phyloP scores from a whole-genome alignment of 179 eudicot genomes.

The Gypsophila paniculata region DNA sequence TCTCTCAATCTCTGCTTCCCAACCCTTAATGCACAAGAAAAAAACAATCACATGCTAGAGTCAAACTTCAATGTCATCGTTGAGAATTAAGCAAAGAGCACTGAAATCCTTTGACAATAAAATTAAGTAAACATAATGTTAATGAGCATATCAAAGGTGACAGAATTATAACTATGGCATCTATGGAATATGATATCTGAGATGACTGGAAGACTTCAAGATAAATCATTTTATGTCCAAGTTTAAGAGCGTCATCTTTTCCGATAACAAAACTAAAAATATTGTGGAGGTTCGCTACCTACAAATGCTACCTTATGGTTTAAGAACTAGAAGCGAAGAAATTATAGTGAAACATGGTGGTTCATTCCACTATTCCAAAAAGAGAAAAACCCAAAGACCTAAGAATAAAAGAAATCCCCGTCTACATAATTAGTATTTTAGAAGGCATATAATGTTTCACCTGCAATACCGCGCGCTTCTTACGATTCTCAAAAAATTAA shows the following conservation, averaged over 20 bases:
- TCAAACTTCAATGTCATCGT: background rate
- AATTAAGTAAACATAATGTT: background rate
- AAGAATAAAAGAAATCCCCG: background rate
- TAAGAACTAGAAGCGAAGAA: no score
- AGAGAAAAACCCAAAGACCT: background rate
- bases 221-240: background rate
- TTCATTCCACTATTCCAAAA: background rate
- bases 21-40: constrained; percentile 42
- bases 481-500: background rate
- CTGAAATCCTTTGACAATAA: background rate
- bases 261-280: no score
- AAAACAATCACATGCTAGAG: constrained; percentile 5
- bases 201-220: background rate
- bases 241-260: background rate
- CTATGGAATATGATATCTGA: background rate
- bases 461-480: background rate
- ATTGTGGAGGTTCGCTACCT: no score
- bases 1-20: constrained; percentile 75
- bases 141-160: background rate
- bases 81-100: background rate
- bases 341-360: no score
- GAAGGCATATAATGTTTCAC: background rate
- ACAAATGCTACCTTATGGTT: no score
- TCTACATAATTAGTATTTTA: background rate
- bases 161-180: background rate